phyloP scores from a whole-genome alignment of 2,329 filamentous ascomycete genomes.

The Phaeosphaeriaceae sp. region DNA sequence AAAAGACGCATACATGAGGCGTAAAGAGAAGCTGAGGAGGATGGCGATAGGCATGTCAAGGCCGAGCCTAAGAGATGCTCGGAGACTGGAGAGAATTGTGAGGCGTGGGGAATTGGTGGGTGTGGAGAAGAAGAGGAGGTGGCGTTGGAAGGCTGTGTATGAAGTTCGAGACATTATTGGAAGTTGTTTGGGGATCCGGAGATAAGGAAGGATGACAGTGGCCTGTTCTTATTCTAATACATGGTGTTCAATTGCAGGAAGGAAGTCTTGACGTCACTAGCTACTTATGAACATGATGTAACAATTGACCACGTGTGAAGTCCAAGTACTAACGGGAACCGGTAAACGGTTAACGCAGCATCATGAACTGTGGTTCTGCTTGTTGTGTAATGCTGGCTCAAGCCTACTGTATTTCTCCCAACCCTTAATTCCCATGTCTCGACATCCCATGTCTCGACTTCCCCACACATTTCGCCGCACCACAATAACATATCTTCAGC shows the following conservation, averaged over 20 bases:
- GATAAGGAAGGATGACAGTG: neutral
- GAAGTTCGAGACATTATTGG: constrained; percentile 17
- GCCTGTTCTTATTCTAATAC: neutral
- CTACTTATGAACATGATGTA: no score
- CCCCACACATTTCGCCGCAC: constrained; percentile 13
- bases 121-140: constrained; percentile 31
- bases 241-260: no score
- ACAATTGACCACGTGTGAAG: no score
- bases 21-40: constrained; percentile 24
- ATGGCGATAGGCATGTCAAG: constrained; percentile 29
- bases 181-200: neutral
- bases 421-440: neutral
- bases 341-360: no score
- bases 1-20: constrained; percentile 25
- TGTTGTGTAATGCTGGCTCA: no score
- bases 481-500: constrained; percentile 15
- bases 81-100: constrained; percentile 24
- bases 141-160: constrained; percentile 28
- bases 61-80: constrained; percentile 23
- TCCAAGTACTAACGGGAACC: no score
- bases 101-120: constrained; percentile 25
- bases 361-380: no score
- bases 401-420: no score
- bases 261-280: no score
- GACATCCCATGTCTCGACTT: constrained; percentile 2